Conservation (phyloP, 129 eudicot genomes). For the Centrapalus pauciflorus region DNA sequence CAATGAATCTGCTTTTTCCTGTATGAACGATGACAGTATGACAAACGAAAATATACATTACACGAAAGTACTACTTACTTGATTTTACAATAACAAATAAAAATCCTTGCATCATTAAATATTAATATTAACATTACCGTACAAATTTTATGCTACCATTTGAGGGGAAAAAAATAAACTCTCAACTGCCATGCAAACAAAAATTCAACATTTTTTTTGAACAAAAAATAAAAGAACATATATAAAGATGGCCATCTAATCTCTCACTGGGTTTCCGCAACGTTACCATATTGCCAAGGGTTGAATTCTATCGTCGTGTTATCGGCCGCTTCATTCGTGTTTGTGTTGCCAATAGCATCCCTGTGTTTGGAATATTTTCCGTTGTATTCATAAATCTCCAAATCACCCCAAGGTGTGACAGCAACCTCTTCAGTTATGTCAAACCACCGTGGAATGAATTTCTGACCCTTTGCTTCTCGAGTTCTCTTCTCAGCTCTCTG, state of each 20-base stretch:
- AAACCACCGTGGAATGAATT: slow-evolving; percentile 76
- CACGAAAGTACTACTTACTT: not conserved
- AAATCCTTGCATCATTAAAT: not conserved
- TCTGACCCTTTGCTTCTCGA: slow-evolving; percentile 75
- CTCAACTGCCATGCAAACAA: slow-evolving; percentile 15
- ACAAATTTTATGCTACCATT: not conserved
- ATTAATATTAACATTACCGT: slow-evolving; percentile 10
- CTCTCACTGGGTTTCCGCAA: slow-evolving; percentile 41
- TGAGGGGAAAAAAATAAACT: not conserved
- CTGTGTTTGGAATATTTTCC: slow-evolving; percentile 73
- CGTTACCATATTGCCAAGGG: slow-evolving; percentile 84
- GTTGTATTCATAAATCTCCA: slow-evolving; percentile 72
- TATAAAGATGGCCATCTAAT: slow-evolving; percentile 13
- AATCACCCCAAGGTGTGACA: slow-evolving; percentile 93
- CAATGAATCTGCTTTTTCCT: no score
- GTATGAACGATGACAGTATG: no score
- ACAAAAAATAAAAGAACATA: slow-evolving; percentile 19
- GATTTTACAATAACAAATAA: not conserved
- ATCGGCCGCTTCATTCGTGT: slow-evolving; percentile 30
- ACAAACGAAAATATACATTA: no score
- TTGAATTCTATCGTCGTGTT: slow-evolving; percentile 51
- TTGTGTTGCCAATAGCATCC: slow-evolving; percentile 37
- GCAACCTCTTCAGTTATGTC: slow-evolving; percentile 56
- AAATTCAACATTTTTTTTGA: slow-evolving; percentile 21
- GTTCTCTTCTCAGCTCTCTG: slow-evolving; percentile 90